These are phyloP conservation scores for Coemansia sp. DNA, from an alignment of 192 early-diverging fungal species.

Conservation along the genomic window DNA sequence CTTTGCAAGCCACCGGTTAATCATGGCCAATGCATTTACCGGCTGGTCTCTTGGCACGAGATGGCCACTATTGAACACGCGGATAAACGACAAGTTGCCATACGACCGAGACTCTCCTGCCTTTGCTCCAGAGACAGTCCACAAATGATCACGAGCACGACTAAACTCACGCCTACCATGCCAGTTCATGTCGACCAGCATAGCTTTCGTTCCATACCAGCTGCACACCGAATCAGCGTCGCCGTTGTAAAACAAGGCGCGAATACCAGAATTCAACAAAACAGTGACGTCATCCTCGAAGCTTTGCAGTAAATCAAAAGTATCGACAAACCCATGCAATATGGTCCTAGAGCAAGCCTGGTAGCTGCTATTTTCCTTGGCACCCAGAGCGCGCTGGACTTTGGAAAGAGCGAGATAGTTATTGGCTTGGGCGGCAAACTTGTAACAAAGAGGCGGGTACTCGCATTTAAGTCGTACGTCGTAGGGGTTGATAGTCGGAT, in stretches of 20 bases:
- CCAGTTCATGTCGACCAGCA: slow-evolving; percentile 82
- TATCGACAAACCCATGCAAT: slow-evolving; percentile 68
- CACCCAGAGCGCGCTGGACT: slow-evolving; percentile 71
- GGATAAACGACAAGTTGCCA: slow-evolving; percentile 77
- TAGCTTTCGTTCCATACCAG: slow-evolving; percentile 82
- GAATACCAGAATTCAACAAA: slow-evolving; percentile 74
- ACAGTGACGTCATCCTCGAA: slow-evolving; percentile 62
- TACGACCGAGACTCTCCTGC: slow-evolving; percentile 67
- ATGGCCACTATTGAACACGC: slow-evolving; percentile 82
- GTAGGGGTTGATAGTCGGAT: slow-evolving; percentile 83
- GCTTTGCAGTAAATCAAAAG: slow-evolving; percentile 79
- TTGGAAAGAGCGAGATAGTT: slow-evolving; percentile 70
- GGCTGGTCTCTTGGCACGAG: slow-evolving; percentile 92
- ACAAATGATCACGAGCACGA: slow-evolving; percentile 67
- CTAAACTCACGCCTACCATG: slow-evolving; percentile 70
- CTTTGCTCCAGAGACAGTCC: slow-evolving; percentile 63
- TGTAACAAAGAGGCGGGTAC: slow-evolving; percentile 74
- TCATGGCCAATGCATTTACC: slow-evolving; percentile 71
- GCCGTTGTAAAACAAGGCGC: slow-evolving; percentile 85
- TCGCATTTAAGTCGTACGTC: slow-evolving; percentile 88
- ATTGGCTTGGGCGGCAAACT: slow-evolving; percentile 68
- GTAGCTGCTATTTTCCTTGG: slow-evolving; percentile 59
- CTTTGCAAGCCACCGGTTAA: slow-evolving; percentile 74
- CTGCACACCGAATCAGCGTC: slow-evolving; percentile 93
- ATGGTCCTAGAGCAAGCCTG: slow-evolving; percentile 77